Conservation (phyloP, 495 filamentous ascomycete species). For the Trichodelitschia bisporula region DNA sequence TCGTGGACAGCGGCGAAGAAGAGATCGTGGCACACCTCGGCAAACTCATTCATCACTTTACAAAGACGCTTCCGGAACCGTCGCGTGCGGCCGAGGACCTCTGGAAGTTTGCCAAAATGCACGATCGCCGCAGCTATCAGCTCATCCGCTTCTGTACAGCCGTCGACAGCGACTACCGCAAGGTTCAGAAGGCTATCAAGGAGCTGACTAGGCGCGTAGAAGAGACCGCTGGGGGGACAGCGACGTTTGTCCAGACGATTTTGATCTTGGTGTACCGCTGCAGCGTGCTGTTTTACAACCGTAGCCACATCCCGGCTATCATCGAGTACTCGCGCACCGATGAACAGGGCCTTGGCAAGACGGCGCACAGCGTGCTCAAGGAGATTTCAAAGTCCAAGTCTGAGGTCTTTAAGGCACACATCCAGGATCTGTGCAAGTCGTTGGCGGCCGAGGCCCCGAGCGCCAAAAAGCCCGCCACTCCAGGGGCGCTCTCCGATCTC, state of each 20-base stretch:
- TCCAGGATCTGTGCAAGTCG: conserved; percentile 73
- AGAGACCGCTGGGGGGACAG: conserved; percentile 26
- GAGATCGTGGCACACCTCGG: conserved; percentile 42
- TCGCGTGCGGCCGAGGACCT: conserved; percentile 42
- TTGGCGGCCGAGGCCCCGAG: conserved; percentile 60
- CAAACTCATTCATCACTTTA: conserved; percentile 38
- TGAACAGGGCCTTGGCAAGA: conserved; percentile 44
- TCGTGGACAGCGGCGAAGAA: conserved; percentile 46
- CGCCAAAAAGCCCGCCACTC: conserved; percentile 33
- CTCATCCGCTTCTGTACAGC: conserved; percentile 65
- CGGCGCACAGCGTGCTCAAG: conserved; percentile 76
- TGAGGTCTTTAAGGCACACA: conserved; percentile 71
- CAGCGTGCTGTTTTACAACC: conserved; percentile 70
- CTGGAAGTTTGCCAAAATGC: conserved; percentile 72
- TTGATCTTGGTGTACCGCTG: conserved; percentile 65
- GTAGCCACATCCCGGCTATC: conserved; percentile 74
- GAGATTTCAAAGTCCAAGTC: conserved; percentile 79
- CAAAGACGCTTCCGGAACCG: conserved; percentile 50
- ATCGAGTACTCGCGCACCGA: conserved; percentile 67
- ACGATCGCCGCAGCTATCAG: conserved; percentile 79
- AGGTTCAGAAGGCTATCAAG: conserved; percentile 66
- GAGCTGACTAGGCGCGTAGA: conserved; percentile 70
- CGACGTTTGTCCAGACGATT: conserved; percentile 46
- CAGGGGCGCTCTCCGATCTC: conserved; percentile 56
- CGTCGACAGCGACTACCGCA: conserved; percentile 77